Conservation (phyloP, 1,139 yeast genomes). For the Taphrina communis region DNA sequence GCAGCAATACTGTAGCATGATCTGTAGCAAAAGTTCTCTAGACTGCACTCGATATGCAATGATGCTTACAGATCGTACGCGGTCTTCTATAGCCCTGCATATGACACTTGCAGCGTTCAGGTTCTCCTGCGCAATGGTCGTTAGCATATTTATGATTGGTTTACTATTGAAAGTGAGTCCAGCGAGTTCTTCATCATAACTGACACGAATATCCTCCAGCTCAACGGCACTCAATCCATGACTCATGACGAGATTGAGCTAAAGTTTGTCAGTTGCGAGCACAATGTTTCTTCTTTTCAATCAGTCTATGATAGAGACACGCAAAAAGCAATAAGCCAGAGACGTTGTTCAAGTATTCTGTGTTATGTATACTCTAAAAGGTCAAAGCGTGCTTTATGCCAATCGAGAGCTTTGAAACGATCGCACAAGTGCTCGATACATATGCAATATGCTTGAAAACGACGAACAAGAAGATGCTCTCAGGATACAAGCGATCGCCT, state of each 20-base stretch:
- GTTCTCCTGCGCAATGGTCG: conserved; percentile 88
- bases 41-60: no score
- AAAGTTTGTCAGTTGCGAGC: neutral
- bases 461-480: no score
- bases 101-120: conserved; percentile 76
- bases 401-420: neutral
- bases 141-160: conserved; percentile 83
- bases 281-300: neutral
- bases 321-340: conserved; percentile 8
- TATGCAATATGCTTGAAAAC: no score
- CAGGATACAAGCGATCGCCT: no score
- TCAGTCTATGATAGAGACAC: conserved; percentile 15
- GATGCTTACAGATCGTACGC: conserved; percentile 32
- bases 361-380: conserved; percentile 18
- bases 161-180: conserved; percentile 87
- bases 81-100: conserved; percentile 66
- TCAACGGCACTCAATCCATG: conserved; percentile 20
- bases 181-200: conserved; percentile 68
- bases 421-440: no score
- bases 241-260: conserved; percentile 14
- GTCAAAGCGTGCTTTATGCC: conserved; percentile 8
- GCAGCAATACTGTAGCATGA: neutral
- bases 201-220: conserved; percentile 60
- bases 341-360: conserved; percentile 25
- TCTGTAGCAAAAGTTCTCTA: no score